phyloP scores from a whole-genome alignment of 768 basidiomycete species.

The Kwoniella botswanensis region DNA sequence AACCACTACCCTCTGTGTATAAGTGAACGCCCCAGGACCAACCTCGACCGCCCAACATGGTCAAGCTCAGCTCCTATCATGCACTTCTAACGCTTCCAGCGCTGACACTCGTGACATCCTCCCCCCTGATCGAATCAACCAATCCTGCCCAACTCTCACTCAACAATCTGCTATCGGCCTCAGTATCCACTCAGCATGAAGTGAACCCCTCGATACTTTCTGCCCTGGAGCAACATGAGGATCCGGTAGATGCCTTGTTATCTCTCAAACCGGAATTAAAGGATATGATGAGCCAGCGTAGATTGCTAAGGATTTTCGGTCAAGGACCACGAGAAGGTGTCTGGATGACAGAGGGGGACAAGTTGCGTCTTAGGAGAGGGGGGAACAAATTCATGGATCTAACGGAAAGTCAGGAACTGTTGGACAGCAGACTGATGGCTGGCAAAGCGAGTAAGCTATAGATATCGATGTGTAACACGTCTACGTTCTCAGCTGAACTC shows the following conservation, averaged over 20 bases:
- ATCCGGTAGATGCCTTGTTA: conserved; percentile 34
- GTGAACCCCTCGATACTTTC: conserved; percentile 18
- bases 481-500: background rate
- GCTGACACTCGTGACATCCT: background rate
- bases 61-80: background rate
- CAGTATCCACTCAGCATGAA: background rate
- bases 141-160: conserved; percentile 13
- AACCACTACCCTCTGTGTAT: background rate
- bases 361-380: conserved; percentile 31
- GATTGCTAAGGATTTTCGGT: conserved; percentile 29
- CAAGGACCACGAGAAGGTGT: conserved; percentile 7
- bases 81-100: conserved; percentile 1
- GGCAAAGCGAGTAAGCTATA: conserved; percentile 17
- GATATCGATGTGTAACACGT: background rate
- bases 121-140: background rate
- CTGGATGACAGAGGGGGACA: conserved; percentile 46
- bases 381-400: conserved; percentile 41
- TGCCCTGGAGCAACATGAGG: conserved; percentile 17
- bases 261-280: conserved; percentile 22
- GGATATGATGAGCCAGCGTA: conserved; percentile 23
- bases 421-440: background rate
- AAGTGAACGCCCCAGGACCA: background rate
- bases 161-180: conserved; percentile 11
- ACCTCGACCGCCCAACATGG: background rate
- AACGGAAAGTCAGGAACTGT: conserved; percentile 29